These are phyloP conservation scores for Euphorbia peplus DNA, from an alignment of 345 rosid species.

Conservation along the genomic window DNA sequence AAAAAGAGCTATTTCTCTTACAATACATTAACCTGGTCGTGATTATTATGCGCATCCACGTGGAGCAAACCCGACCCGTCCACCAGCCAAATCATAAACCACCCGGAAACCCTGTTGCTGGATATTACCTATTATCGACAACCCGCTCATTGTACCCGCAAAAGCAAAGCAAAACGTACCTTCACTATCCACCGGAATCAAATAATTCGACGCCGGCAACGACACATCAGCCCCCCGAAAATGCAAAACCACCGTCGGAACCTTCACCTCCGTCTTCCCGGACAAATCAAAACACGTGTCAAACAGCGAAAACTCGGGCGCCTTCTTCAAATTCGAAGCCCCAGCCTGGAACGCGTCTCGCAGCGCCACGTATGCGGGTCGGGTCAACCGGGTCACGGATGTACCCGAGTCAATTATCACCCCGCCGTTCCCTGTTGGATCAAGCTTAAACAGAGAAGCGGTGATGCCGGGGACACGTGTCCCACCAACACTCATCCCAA, in stretches of 20 bases:
- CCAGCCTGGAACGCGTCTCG: conserved; percentile 61
- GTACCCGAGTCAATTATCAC: conserved; percentile 92
- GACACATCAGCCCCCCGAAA: conserved; percentile 71
- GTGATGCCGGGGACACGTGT: conserved; percentile 61
- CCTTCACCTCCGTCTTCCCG: conserved; percentile 56
- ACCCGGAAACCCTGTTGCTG: conserved; percentile 99
- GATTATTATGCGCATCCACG: conserved; percentile 66
- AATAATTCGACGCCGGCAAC: conserved; percentile 82
- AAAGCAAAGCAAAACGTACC: conserved; percentile 94
- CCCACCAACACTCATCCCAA: conserved; percentile 89
- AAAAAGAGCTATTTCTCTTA: neutral
- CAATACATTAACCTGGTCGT: neutral
- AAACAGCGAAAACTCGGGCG: conserved; percentile 55
- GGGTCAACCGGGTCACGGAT: conserved; percentile 71
- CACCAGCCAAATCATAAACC: conserved; percentile 61
- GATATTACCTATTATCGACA: conserved; percentile 86
- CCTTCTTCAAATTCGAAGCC: conserved; percentile 46
- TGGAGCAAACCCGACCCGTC: conserved; percentile 83
- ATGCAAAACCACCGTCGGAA: conserved; percentile 72
- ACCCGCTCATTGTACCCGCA: conserved; percentile 81
- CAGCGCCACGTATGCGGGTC: conserved; percentile 60
- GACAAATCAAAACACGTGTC: conserved; percentile 86
- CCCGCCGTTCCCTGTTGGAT: conserved; percentile 73
- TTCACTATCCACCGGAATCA: conserved; percentile 69
- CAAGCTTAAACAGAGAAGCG: conserved; percentile 73